These are phyloP conservation scores for Hypoxylon sp. DNA, from an alignment of 2,329 filamentous ascomycete species.

Conservation along the genomic window DNA sequence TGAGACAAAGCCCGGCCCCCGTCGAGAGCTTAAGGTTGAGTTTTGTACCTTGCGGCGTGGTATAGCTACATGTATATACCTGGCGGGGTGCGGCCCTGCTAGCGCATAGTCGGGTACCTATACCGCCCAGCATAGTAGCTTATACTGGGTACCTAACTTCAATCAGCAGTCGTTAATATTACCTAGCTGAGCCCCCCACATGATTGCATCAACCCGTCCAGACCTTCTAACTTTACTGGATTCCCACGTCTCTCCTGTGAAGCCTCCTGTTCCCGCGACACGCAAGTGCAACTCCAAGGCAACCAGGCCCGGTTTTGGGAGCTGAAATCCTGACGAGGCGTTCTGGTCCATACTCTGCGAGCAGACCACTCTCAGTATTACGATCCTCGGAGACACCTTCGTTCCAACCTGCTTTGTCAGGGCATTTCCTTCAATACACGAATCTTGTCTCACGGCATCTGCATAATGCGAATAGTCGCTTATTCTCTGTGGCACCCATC, in stretches of 20 bases:
- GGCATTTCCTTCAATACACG: slow-evolving; percentile 29
- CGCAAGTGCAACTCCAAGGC: slow-evolving; percentile 43
- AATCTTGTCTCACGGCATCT: slow-evolving; percentile 50
- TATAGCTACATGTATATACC: slow-evolving; percentile 31
- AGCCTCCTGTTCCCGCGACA: slow-evolving; percentile 44
- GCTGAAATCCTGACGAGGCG: slow-evolving; percentile 36
- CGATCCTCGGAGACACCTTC: slow-evolving; percentile 37
- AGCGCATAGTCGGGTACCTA: slow-evolving; percentile 15
- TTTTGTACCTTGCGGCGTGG: slow-evolving; percentile 26
- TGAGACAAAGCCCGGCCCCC: slow-evolving; percentile 40
- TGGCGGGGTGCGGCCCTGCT: background rate
- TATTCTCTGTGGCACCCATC: slow-evolving; percentile 53
- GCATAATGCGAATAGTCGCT: slow-evolving; percentile 54
- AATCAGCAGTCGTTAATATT: slow-evolving; percentile 39
- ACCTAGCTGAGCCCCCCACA: slow-evolving; percentile 48
- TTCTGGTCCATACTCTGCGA: slow-evolving; percentile 15
- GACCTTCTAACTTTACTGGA: slow-evolving; percentile 42
- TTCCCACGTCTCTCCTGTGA: slow-evolving; percentile 41
- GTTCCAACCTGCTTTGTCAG: slow-evolving; percentile 36
- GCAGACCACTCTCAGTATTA: slow-evolving; percentile 1
- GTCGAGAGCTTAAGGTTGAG: slow-evolving; percentile 22
- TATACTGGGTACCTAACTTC: slow-evolving; percentile 10
- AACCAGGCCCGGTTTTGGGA: slow-evolving; percentile 29
- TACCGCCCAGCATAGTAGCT: slow-evolving; percentile 21
- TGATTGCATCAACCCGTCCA: slow-evolving; percentile 50